A percentile compares a stretch with the other conserved stretches of the same genome.
Evolutionary conservation across 352 stramenopile genomes (phyloP).

Genomic region (Sclerospora graminicola): DNA sequence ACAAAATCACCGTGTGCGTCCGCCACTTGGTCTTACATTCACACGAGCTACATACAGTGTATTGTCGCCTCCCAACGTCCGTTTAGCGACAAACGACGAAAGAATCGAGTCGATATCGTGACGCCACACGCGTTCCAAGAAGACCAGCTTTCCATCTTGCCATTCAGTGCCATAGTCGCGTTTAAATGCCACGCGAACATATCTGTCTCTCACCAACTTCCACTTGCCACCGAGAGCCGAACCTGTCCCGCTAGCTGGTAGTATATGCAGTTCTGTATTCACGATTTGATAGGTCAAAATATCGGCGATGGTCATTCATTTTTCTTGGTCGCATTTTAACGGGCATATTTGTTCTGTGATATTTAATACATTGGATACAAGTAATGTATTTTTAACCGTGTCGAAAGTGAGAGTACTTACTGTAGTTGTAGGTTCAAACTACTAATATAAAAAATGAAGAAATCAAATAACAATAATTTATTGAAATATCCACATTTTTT

Average conservation of each 20-base stretch:
- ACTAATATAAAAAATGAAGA: too few species aligned
- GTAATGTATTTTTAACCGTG: too few species aligned
- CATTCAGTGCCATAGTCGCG: conserved; percentile 86
- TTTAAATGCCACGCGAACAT: conserved; percentile 83
- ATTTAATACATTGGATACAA: too few species aligned
- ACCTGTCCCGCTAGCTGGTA: conserved; percentile 7
- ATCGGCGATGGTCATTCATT: too few species aligned
- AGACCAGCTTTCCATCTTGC: conserved; percentile 62
- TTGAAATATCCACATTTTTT: too few species aligned
- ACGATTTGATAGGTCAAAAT: too few species aligned
- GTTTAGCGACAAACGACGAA: conserved; percentile 62
- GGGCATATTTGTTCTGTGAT: too few species aligned
- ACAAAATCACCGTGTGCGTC: conserved; percentile 70
- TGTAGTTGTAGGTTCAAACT: too few species aligned
- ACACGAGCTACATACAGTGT: conserved; percentile 54
- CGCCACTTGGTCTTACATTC: conserved; percentile 70
- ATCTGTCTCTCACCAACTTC: conserved; percentile 76
- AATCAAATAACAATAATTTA: too few species aligned
- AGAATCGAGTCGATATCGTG: conserved; percentile 81
- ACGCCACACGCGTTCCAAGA: conserved; percentile 75
- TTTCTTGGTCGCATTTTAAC: too few species aligned
- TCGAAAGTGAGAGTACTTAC: too few species aligned
- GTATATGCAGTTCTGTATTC: too few species aligned
- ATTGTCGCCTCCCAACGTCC: conserved; percentile 76
- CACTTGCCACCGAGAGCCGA: conserved; percentile 31